Base-by-base conservation (phyloP, 768 basidiomycete species). In the Auriscalpium vulgare region DNA sequence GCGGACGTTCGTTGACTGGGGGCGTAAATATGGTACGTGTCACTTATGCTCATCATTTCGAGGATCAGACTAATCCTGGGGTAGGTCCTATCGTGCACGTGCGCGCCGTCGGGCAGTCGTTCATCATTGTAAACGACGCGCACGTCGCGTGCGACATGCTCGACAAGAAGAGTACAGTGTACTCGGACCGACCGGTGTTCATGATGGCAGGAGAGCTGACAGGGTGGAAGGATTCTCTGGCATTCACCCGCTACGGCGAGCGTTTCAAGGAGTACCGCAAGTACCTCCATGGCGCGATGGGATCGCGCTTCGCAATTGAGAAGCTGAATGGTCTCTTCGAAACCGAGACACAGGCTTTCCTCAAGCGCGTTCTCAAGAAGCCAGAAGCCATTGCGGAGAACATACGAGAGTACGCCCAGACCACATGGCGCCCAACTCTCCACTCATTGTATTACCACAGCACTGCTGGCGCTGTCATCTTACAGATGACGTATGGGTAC, bases 161-260 rank as follows among this genome's bases (percentile, higher is more conserved):
- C 7, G 80, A 81, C 60, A 75, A 72, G 59, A 72, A 74, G 57
- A 73, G 77, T 4, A 59, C 73, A 2, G 71, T 76, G 2, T 79
- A 80, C 59, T 80, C 78, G 37, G 73, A 77, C 51, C 69, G 80
- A 2, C 79, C 79, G 0, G 66, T 69, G 3, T 67, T 80, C 4
- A 71, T 74, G 16, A 79, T 82, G 77, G 76, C 74, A 8, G 78
- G 79, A 1, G 77, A 79, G 58, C 69, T 81, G 2, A 65, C 77
- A 1, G 80, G 79, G 13, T 80, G 45, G 47, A 47, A 53, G 48
- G 37, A 54, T 9, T 77, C 75, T 0, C 66, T 78, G n/a, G 78
- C 77, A 13, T 67, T 80, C 6, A 62, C 74, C 13, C 70, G 66
- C 1, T 79, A 79, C 45, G 77, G 77, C 19, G 45, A 69, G 0